Evolutionary conservation across 345 rosid species (phyloP).

Genomic region (Citrus australasica): DNA sequence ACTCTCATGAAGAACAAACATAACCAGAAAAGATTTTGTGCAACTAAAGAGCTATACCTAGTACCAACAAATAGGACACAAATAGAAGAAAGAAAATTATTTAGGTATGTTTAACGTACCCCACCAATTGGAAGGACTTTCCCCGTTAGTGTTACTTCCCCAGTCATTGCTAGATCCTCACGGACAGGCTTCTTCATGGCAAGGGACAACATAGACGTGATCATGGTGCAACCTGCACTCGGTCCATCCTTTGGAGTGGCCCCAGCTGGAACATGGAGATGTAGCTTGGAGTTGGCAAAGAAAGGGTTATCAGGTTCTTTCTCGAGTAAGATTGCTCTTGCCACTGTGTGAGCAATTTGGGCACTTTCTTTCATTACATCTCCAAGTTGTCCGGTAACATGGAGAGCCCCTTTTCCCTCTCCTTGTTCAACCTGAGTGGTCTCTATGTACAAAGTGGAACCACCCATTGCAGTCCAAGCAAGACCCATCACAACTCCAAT

Average conservation of each 20-base stretch:
- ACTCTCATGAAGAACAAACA: not conserved
- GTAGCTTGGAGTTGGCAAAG: slow-evolving; percentile 83
- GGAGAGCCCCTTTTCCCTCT: slow-evolving; percentile 87
- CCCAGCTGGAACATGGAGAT: slow-evolving; percentile 99
- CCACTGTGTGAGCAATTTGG: slow-evolving; percentile 87
- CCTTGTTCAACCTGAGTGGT: slow-evolving; percentile 80
- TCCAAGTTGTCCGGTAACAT: slow-evolving; percentile 88
- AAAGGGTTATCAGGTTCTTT: slow-evolving; percentile 68
- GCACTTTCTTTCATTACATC: slow-evolving; percentile 99
- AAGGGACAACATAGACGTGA: slow-evolving; percentile 91
- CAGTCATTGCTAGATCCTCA: slow-evolving; percentile 96
- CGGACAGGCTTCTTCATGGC: slow-evolving; percentile 69
- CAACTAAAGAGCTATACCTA: not conserved
- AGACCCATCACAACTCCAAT: slow-evolving; percentile 99
- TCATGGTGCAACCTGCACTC: slow-evolving; percentile 99
- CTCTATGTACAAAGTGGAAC: slow-evolving; percentile 95
- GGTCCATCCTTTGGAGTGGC: slow-evolving; percentile 99
- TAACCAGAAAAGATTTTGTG: not conserved
- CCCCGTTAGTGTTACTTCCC: slow-evolving; percentile 89
- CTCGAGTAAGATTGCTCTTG: slow-evolving; percentile 65
- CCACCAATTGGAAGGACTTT: slow-evolving; percentile 98
- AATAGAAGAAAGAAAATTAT: not conserved
- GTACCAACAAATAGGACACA: not conserved
- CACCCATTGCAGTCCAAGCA: slow-evolving; percentile 99
- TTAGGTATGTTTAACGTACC: slow-evolving; percentile 44